These are phyloP conservation scores for Saturnispora bothae DNA, from an alignment of 805 yeast species.

Conservation along the genomic window DNA sequence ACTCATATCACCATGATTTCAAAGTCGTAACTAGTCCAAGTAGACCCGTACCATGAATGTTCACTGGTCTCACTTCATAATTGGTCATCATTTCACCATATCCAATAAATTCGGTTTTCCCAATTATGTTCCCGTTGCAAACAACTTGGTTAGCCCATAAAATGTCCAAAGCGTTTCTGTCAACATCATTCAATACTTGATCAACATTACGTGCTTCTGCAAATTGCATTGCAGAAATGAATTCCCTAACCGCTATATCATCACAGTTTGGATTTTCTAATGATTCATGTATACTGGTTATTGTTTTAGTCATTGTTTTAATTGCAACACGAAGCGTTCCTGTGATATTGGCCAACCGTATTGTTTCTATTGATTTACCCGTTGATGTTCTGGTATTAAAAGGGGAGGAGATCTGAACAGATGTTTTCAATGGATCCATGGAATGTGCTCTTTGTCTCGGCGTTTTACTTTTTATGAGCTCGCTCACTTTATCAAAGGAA, in stretches of 20 bases:
- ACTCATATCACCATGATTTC: too few species aligned
- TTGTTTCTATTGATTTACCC: not conserved
- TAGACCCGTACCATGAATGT: too few species aligned
- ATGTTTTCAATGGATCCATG: not conserved
- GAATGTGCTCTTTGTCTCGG: conserved; percentile 8
- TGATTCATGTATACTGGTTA: too few species aligned
- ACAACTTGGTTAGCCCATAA: not conserved
- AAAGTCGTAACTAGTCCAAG: too few species aligned
- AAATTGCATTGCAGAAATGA: not conserved
- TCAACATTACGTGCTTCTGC: not conserved
- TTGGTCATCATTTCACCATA: conserved; percentile 1
- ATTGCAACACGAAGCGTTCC: conserved; percentile 6
- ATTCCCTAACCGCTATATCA: too few species aligned
- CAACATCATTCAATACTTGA: not conserved
- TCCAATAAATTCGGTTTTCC: not conserved
- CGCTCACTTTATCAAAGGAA: not conserved
- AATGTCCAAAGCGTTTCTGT: not conserved
- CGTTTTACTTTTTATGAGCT: conserved; percentile 4
- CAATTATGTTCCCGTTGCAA: not conserved
- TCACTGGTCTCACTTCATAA: too few species aligned
- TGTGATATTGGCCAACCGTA: conserved; percentile 3
- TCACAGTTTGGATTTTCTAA: too few species aligned
- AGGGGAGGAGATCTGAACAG: conserved; percentile 4
- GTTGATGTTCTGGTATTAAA: not conserved
- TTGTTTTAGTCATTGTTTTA: conserved; percentile 1